phyloP scores from a whole-genome alignment of 1,139 yeast species.

The Pneumocystis carinii region DNA sequence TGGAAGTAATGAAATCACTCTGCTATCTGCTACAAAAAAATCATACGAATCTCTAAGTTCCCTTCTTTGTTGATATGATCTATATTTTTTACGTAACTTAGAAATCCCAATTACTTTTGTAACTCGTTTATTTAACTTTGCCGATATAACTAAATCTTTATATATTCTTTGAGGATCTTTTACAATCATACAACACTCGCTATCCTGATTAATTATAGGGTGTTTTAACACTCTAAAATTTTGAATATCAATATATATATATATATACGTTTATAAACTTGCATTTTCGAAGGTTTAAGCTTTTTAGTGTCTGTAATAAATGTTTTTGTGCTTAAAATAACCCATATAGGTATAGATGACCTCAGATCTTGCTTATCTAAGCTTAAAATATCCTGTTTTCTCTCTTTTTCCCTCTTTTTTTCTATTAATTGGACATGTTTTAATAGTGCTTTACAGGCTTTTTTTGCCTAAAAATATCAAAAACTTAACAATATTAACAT shows the following conservation, averaged over 20 bases:
- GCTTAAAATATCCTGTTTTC: slow-evolving; percentile 32
- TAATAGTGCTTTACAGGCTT: background rate
- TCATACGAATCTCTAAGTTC: slow-evolving; percentile 32
- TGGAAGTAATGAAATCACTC: slow-evolving; percentile 66
- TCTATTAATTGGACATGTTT: background rate
- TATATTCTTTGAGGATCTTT: slow-evolving; percentile 53
- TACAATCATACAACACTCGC: slow-evolving; percentile 51
- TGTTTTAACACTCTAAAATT: slow-evolving; percentile 30
- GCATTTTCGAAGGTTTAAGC: slow-evolving; percentile 57
- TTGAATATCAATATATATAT: background rate
- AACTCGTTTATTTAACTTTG: slow-evolving; percentile 21
- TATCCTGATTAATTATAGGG: slow-evolving; percentile 30
- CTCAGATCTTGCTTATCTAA: slow-evolving; percentile 36
- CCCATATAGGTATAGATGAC: slow-evolving; percentile 23
- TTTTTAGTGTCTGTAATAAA: slow-evolving; percentile 46
- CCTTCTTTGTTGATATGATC: slow-evolving; percentile 31
- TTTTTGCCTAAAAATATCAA: background rate
- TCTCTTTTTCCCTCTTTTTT: slow-evolving; percentile 15
- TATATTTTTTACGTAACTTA: slow-evolving; percentile 31
- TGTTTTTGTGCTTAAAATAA: slow-evolving; percentile 52
- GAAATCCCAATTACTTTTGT: slow-evolving; percentile 29
- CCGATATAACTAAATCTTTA: slow-evolving; percentile 43
- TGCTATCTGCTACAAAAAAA: slow-evolving; percentile 70
- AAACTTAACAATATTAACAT: background rate
- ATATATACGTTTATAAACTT: slow-evolving; percentile 1